Evolutionary conservation across 176 grass and related monocot genomes (phyloP).

Genomic region (Carex pumila): DNA sequence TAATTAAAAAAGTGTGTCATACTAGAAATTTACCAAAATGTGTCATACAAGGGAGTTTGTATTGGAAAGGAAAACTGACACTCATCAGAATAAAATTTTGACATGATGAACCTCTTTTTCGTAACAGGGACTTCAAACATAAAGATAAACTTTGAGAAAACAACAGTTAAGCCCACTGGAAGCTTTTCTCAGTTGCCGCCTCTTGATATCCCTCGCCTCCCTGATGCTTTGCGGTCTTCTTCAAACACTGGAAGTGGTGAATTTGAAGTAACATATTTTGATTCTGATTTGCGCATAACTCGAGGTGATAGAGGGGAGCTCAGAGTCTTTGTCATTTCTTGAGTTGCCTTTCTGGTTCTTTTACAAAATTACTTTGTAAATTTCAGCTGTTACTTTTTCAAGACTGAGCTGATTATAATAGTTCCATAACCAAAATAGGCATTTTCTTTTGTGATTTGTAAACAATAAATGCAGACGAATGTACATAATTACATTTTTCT

Average conservation of each 20-base stretch:
- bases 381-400: neutral
- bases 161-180: slow-evolving; percentile 81
- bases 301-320: slow-evolving; percentile 78
- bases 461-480: neutral
- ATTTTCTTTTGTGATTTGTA: neutral
- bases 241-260: slow-evolving; percentile 73
- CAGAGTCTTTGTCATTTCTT: slow-evolving; percentile 85
- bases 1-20: neutral
- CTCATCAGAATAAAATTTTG: neutral
- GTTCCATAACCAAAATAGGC: neutral
- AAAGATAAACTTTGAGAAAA: slow-evolving; percentile 79
- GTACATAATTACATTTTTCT: neutral
- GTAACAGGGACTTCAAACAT: slow-evolving; percentile 44
- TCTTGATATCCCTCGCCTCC: slow-evolving; percentile 70
- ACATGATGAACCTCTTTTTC: neutral
- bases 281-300: slow-evolving; percentile 65
- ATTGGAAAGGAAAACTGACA: neutral
- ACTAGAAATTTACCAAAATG: neutral
- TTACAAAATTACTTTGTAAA: neutral
- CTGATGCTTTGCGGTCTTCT: slow-evolving; percentile 55
- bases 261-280: slow-evolving; percentile 86
- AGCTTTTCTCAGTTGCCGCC: slow-evolving; percentile 65
- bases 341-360: neutral
- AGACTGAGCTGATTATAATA: neutral
- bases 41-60: neutral